Evolutionary conservation across 441 rosid genomes (phyloP).

Genomic region (Gossypium schwendimanii): DNA sequence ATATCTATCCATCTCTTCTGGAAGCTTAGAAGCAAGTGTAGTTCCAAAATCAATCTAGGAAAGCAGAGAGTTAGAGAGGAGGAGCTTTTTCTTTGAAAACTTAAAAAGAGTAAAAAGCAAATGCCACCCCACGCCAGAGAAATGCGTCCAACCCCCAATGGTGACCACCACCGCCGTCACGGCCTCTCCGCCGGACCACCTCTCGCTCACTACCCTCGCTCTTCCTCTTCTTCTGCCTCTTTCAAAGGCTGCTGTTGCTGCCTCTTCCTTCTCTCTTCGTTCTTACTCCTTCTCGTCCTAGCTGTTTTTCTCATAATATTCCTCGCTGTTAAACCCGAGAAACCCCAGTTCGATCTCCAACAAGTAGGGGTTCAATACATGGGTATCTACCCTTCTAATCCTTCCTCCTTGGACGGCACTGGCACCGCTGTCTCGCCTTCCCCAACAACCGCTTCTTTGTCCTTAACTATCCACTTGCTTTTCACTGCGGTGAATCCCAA

Average conservation of each 20-base stretch:
- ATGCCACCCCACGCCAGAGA: constrained; percentile 10
- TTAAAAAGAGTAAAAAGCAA: neutral
- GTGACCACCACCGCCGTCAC: constrained; percentile 14
- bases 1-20: neutral
- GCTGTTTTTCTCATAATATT: constrained; percentile 62
- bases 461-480: constrained; percentile 61
- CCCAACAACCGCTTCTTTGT: constrained; percentile 49
- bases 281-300: constrained; percentile 59
- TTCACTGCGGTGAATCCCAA: constrained; percentile 90
- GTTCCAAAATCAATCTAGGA: neutral
- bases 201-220: constrained; percentile 40
- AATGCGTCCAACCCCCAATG: neutral
- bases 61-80: neutral
- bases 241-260: constrained; percentile 96
- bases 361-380: constrained; percentile 84
- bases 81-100: neutral
- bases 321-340: constrained; percentile 88
- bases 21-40: neutral
- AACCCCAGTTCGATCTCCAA: constrained; percentile 91
- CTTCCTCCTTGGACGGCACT: constrained; percentile 34
- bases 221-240: constrained; percentile 68
- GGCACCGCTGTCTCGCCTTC: constrained; percentile 17
- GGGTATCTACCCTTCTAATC: constrained; percentile 55
- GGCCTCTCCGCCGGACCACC: constrained; percentile 18
- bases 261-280: constrained; percentile 75